A percentile compares a stretch with the other conserved stretches of the same genome.
Conservation (phyloP, 2,329 filamentous ascomycete species). For the Hypoxylon sp. region DNA sequence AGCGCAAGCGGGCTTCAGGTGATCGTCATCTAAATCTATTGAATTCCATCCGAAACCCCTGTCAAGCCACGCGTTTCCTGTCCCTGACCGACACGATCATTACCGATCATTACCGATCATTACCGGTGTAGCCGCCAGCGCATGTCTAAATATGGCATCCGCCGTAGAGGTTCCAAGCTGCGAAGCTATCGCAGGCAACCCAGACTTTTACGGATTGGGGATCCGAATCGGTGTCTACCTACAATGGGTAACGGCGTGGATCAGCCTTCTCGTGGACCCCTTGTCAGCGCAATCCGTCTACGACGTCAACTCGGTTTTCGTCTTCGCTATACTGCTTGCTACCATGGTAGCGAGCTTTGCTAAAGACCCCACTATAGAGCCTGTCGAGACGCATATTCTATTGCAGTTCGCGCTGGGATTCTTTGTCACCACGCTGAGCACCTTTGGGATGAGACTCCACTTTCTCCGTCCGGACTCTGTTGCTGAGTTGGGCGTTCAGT, state of each 20-base stretch:
- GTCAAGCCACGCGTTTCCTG: conserved; percentile 24
- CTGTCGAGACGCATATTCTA: conserved; percentile 29
- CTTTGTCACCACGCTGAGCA: conserved; percentile 28
- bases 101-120: conserved; percentile 7
- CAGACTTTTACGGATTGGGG: conserved; percentile 33
- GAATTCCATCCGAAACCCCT: conserved; percentile 3
- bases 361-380: conserved; percentile 15
- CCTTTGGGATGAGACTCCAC: conserved; percentile 26
- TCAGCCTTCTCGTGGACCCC: conserved; percentile 28
- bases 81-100: conserved; percentile 15
- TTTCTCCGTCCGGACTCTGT: conserved; percentile 25
- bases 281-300: conserved; percentile 23
- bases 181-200: conserved; percentile 25
- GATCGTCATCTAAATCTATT: conserved; percentile 7
- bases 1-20: not conserved
- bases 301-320: conserved; percentile 33
- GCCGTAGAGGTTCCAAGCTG: conserved; percentile 9
- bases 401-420: conserved; percentile 27
- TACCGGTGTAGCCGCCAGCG: conserved; percentile 3
- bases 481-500: conserved; percentile 2
- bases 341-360: conserved; percentile 25
- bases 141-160: conserved; percentile 25
- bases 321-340: conserved; percentile 29
- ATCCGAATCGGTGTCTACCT: conserved; percentile 36
- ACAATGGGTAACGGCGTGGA: conserved; percentile 25